Evolutionary conservation across 2,329 filamentous ascomycete species (phyloP).

Genomic region (Penicillium sclerotigenum): DNA sequence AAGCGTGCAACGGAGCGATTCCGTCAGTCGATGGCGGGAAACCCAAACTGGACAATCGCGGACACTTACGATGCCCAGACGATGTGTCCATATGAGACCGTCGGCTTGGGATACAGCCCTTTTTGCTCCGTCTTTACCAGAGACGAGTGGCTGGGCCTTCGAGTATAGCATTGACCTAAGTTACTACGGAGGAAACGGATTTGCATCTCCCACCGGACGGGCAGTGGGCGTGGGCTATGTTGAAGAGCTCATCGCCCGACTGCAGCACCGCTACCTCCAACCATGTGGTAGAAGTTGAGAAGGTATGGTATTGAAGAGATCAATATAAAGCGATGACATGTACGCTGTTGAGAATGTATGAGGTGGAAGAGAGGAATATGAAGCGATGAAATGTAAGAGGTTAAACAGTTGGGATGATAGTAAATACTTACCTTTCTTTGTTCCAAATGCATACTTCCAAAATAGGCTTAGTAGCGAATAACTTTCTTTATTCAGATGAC

Average conservation of each 20-base stretch:
- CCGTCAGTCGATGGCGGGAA: conserved; percentile 49
- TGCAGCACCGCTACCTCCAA: conserved; percentile 40
- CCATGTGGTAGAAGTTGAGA: no score
- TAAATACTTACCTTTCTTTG: no score
- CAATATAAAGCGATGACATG: no score
- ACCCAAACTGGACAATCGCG: conserved; percentile 61
- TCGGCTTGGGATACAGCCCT: conserved; percentile 70
- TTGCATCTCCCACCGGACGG: conserved; percentile 63
- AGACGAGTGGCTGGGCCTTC: conserved; percentile 67
- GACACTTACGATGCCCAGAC: conserved; percentile 67
- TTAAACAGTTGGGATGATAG: no score
- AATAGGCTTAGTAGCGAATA: no score
- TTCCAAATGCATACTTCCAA: no score
- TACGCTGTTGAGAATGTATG: no score
- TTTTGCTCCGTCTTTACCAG: conserved; percentile 75
- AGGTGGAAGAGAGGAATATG: no score
- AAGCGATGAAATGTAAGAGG: no score
- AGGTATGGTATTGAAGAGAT: no score
- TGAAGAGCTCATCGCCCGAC: conserved; percentile 67
- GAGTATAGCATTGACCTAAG: conserved; percentile 67
- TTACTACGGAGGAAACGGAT: conserved; percentile 61
- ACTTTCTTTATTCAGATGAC: no score
- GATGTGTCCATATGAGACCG: conserved; percentile 73
- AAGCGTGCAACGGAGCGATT: conserved; percentile 62
- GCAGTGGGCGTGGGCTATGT: conserved; percentile 73